Evolutionary conservation across 1,284 basidiomycete species (phyloP).

Genomic region (Pyrrhoderma noxium): DNA sequence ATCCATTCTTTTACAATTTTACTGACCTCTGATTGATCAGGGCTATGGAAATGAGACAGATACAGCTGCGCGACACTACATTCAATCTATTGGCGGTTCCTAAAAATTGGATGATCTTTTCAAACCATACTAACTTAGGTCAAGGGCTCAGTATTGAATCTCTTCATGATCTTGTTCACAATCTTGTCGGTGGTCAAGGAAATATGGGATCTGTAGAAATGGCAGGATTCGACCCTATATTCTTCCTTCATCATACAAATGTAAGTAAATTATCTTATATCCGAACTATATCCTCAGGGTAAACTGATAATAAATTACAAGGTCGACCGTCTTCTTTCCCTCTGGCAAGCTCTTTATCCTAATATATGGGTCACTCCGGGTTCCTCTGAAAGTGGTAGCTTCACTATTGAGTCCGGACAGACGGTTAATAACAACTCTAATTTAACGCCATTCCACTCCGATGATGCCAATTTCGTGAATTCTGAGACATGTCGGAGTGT

Average conservation of each 20-base stretch:
- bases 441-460: constrained; percentile 2
- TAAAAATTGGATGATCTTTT: constrained; percentile 37
- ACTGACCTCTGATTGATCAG: constrained; percentile 3
- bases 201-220: constrained; percentile 36
- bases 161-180: constrained; percentile 42
- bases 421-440: background rate
- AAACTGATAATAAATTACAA: background rate
- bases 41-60: constrained; percentile 22
- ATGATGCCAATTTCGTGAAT: background rate
- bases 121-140: constrained; percentile 33
- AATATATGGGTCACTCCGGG: constrained; percentile 31
- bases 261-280: background rate
- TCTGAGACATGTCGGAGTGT: background rate
- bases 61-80: constrained; percentile 26
- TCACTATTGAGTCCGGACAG: background rate
- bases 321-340: constrained; percentile 38
- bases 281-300: no score
- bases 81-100: constrained; percentile 36
- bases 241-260: constrained; percentile 41
- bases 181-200: constrained; percentile 34
- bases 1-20: background rate
- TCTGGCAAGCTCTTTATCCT: constrained; percentile 38
- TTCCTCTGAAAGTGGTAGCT: constrained; percentile 27
- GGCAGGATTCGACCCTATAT: constrained; percentile 42
- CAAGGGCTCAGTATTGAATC: constrained; percentile 37